Evolutionary conservation across 306 rosid species (phyloP).

Genomic region (Gynostemma pentaphyllum): DNA sequence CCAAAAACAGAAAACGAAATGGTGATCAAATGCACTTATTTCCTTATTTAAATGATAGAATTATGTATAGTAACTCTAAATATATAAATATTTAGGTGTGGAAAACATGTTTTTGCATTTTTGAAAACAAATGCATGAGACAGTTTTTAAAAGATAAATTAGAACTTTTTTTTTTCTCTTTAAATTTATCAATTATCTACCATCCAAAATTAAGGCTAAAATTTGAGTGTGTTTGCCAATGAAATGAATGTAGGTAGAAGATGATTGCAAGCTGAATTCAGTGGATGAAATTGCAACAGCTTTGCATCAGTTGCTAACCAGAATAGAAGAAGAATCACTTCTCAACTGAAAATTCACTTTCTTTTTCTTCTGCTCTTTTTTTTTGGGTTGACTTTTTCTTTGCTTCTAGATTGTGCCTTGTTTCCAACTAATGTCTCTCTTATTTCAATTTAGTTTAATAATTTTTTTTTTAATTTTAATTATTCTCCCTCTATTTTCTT

Average conservation of each 20-base stretch:
- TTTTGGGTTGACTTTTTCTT: conserved; percentile 1
- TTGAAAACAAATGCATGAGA: too few species aligned
- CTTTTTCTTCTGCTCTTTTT: neutral
- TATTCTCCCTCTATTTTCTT: neutral
- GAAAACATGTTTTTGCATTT: too few species aligned
- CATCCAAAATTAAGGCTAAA: too few species aligned
- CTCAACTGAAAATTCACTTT: conserved; percentile 15
- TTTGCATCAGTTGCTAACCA: conserved; percentile 49
- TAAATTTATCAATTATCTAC: too few species aligned
- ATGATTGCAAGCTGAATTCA: conserved; percentile 66
- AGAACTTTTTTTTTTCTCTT: too few species aligned
- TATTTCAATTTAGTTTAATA: neutral
- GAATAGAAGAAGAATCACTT: conserved; percentile 63
- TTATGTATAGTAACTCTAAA: too few species aligned
- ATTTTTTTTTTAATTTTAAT: neutral
- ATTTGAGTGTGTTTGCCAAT: too few species aligned
- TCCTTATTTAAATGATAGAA: too few species aligned
- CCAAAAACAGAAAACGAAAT: too few species aligned
- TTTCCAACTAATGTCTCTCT: conserved; percentile 30
- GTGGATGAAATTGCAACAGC: conserved; percentile 90
- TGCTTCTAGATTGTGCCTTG: conserved; percentile 19
- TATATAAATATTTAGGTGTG: too few species aligned
- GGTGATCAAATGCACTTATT: too few species aligned
- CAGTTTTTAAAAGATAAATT: too few species aligned
- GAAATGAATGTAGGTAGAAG: conserved; percentile 51